Conservation (phyloP, 352 stramenopile genomes). For the Globisporangium uncinulatum region DNA sequence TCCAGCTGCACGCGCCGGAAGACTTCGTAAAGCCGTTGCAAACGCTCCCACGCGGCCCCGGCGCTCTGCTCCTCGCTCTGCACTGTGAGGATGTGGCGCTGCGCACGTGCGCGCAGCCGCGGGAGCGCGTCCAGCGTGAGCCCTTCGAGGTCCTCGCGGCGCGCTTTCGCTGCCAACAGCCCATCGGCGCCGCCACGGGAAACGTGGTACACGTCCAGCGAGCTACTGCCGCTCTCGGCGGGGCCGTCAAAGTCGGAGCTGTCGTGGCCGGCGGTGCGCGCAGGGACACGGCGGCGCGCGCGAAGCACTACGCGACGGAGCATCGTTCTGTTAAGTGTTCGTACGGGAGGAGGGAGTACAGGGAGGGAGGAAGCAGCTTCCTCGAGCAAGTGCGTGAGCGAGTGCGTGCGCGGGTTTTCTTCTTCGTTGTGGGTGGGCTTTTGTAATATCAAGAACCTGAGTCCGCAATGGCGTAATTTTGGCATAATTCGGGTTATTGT, state of each 20-base stretch:
- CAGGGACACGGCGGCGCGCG: constrained; percentile 49
- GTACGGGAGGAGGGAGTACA: background rate
- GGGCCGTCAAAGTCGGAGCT: constrained; percentile 21
- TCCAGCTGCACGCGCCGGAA: constrained; percentile 39
- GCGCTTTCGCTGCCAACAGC: constrained; percentile 11
- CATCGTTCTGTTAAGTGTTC: constrained; percentile 22
- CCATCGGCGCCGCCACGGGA: constrained; percentile 26
- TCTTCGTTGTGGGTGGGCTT: too few relatives aligned
- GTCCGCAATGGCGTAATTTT: too few relatives aligned
- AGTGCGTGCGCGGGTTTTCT: too few relatives aligned
- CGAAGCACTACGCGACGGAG: constrained; percentile 53
- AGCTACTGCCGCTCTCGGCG: constrained; percentile 18
- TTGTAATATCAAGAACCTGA: too few relatives aligned
- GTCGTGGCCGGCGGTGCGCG: constrained; percentile 53
- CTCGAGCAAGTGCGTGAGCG: too few relatives aligned
- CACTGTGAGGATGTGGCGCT: constrained; percentile 25
- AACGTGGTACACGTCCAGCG: constrained; percentile 40
- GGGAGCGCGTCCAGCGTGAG: constrained; percentile 9
- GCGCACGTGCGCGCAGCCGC: constrained; percentile 8
- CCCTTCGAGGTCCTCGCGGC: constrained; percentile 10
- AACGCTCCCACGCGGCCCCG: constrained; percentile 43
- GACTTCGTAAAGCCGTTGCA: constrained; percentile 54
- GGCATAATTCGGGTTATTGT: too few relatives aligned
- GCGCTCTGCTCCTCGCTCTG: constrained; percentile 44
- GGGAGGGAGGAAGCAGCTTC: too few relatives aligned